A percentile compares a stretch with the other conserved stretches of the same genome.
phyloP scores from a whole-genome alignment of 306 rosid genomes.

The Quercus parvula region DNA sequence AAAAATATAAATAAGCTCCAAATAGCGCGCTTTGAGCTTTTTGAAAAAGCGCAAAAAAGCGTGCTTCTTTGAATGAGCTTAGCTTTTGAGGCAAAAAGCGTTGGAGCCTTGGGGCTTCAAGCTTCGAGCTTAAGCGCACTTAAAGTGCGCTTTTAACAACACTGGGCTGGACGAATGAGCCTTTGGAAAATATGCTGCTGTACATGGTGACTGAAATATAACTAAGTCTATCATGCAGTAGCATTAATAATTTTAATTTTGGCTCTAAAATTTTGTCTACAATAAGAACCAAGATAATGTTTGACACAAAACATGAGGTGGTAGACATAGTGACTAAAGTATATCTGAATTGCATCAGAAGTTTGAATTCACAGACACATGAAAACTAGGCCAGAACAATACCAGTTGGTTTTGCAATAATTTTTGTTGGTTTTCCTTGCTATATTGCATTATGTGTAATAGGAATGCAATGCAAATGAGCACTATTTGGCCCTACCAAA shows the following conservation, averaged over 20 bases:
- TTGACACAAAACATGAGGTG: neutral
- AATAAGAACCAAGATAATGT: neutral
- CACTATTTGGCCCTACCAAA: neutral
- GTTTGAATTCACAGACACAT: neutral
- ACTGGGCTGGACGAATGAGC: neutral
- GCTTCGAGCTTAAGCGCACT: no score
- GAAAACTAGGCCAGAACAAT: neutral
- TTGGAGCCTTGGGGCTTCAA: no score
- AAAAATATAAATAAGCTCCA: no score
- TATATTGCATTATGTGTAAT: neutral
- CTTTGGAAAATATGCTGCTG: neutral
- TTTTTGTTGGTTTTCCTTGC: neutral
- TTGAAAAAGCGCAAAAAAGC: no score
- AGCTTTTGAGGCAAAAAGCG: no score
- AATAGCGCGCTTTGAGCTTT: no score
- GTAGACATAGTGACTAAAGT: neutral
- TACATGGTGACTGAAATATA: neutral
- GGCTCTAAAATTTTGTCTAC: neutral
- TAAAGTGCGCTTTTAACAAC: no score
- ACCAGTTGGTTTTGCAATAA: neutral
- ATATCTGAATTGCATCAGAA: neutral
- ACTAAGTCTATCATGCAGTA: neutral
- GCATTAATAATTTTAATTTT: neutral
- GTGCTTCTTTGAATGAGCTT: no score
- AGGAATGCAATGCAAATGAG: neutral